Conservation (phyloP, 345 rosid genomes). For the Lenwebbia sp. region DNA sequence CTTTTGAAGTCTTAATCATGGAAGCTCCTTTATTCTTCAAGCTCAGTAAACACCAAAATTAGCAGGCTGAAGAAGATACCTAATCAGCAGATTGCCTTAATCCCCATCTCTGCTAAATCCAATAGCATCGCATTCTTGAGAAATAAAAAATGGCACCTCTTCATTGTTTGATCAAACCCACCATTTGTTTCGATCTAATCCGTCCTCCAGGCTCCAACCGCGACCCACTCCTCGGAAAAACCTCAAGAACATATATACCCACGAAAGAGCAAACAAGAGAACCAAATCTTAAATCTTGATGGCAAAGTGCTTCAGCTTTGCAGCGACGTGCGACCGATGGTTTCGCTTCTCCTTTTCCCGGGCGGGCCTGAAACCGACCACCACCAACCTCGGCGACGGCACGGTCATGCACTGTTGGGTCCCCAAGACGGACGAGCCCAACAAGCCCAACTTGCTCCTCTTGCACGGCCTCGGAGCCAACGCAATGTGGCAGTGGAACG, state of each 20-base stretch:
- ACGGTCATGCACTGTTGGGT: slow-evolving; percentile 6
- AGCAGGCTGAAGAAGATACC: not conserved
- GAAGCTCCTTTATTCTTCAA: not conserved
- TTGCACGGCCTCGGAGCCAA: slow-evolving; percentile 9
- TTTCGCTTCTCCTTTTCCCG: slow-evolving; percentile 41
- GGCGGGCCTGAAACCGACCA: slow-evolving; percentile 44
- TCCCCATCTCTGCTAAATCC: not conserved
- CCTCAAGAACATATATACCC: not conserved
- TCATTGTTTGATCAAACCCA: not conserved
- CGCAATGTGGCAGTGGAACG: slow-evolving; percentile 9
- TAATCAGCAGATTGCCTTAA: not conserved
- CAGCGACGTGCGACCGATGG: slow-evolving; percentile 48
- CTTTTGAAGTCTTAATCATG: not conserved
- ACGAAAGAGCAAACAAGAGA: no score
- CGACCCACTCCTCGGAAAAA: not conserved
- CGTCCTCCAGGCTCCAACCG: not conserved
- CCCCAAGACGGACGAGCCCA: not conserved
- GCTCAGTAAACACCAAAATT: not conserved
- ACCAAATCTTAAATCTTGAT: not conserved
- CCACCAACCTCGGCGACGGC: slow-evolving; percentile 10
- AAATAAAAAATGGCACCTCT: not conserved
- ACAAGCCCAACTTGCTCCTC: slow-evolving; percentile 3
- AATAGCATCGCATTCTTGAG: not conserved
- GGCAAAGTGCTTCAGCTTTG: slow-evolving; percentile 50
- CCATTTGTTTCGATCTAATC: not conserved